Evolutionary conservation across 169 alveolate genomes (phyloP).

Genomic region (Blepharisma undulans): DNA sequence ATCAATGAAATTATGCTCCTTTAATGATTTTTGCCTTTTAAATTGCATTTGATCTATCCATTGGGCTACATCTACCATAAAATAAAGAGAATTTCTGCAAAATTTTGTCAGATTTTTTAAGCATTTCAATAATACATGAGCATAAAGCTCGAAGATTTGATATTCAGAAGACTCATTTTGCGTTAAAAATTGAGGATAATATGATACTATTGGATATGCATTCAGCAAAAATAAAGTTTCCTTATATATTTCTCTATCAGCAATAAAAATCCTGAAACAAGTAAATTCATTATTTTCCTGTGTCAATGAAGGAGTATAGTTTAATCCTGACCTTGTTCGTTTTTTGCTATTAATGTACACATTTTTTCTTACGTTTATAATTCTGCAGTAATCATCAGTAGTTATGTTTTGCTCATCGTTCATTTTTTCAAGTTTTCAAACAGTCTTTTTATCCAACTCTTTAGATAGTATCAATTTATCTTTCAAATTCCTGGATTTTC

Average conservation of each 20-base stretch:
- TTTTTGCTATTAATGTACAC: background rate
- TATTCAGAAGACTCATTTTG: background rate
- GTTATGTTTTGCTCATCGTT: background rate
- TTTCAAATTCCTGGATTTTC: background rate
- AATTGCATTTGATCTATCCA: background rate
- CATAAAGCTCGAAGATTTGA: background rate
- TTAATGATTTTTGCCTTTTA: background rate
- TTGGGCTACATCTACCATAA: background rate
- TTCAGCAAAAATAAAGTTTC: conserved; percentile 13
- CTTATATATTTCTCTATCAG: background rate
- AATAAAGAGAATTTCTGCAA: background rate
- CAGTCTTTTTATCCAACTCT: background rate
- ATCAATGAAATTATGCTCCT: conserved; percentile 27
- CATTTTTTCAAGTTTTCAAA: background rate
- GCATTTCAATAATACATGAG: background rate
- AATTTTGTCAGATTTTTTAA: background rate
- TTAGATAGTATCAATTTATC: background rate
- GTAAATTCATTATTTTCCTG: background rate
- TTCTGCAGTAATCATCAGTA: background rate
- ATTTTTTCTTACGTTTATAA: background rate
- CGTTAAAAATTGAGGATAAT: background rate
- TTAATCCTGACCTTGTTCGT: background rate
- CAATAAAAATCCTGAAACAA: background rate
- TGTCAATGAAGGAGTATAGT: background rate
- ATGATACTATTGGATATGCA: background rate